Conservation (phyloP, 768 basidiomycete species). For the Mycena galericulata region DNA sequence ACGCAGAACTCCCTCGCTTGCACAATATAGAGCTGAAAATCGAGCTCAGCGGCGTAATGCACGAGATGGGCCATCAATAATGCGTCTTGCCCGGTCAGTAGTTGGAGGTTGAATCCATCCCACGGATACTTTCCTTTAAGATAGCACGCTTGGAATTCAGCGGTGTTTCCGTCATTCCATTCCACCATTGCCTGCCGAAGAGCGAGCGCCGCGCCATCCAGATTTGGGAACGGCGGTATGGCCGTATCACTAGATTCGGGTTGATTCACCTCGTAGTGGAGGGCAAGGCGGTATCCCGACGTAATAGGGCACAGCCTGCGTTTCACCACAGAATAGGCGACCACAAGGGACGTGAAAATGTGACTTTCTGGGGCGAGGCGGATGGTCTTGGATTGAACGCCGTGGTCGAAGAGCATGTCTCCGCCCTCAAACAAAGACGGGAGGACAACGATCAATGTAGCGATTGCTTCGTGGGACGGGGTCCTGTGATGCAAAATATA, state of each 20-base stretch:
- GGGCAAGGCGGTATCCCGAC: slow-evolving; percentile 6
- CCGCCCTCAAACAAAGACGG: background rate
- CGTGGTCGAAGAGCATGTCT: slow-evolving; percentile 4
- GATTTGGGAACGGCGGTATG: background rate
- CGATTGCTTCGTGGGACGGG: background rate
- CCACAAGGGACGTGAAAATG: background rate
- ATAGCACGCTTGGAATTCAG: background rate
- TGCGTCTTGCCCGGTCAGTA: background rate
- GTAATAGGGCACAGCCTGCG: background rate
- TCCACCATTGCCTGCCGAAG: slow-evolving; percentile 1
- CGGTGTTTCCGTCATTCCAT: background rate
- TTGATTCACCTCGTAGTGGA: slow-evolving; percentile 1
- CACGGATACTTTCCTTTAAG: slow-evolving; percentile 1
- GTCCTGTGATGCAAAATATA: background rate
- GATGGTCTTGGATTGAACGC: slow-evolving; percentile 1
- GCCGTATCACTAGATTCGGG: background rate
- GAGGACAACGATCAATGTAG: background rate
- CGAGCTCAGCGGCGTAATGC: background rate
- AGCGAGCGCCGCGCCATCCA: background rate
- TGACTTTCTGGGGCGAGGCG: slow-evolving; percentile 1
- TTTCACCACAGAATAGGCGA: background rate
- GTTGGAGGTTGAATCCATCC: background rate
- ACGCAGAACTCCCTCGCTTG: background rate
- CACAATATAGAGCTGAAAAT: background rate
- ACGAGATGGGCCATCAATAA: background rate